Conservation (phyloP, 441 rosid genomes). For the Syzygium syzygioides region DNA sequence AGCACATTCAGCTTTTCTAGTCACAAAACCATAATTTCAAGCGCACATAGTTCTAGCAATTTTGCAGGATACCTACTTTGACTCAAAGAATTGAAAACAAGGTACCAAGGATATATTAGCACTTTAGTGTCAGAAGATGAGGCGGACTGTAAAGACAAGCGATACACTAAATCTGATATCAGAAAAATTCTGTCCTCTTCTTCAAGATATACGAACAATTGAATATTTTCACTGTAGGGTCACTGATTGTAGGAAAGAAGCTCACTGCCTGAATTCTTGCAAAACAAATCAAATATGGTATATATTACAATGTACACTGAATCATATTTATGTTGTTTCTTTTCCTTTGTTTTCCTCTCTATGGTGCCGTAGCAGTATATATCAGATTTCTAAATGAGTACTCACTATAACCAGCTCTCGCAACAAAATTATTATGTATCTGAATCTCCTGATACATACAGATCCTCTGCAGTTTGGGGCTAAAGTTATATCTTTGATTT, state of each 20-base stretch:
- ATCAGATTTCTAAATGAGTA: neutral
- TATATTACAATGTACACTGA: neutral
- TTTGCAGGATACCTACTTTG: neutral
- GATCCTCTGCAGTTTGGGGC: neutral
- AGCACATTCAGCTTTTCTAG: neutral
- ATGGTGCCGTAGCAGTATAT: neutral
- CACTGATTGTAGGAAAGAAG: neutral
- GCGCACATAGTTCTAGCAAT: neutral
- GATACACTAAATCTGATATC: neutral
- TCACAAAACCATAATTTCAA: neutral
- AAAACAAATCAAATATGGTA: neutral
- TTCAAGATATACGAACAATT: neutral
- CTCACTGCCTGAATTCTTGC: neutral
- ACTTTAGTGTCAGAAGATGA: neutral
- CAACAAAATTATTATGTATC: neutral
- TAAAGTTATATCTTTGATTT: neutral
- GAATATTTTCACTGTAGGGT: neutral
- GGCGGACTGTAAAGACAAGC: neutral
- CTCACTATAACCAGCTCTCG: neutral
- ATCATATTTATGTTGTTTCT: neutral
- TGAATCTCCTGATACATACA: neutral
- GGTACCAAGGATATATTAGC: neutral
- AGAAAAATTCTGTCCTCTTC: neutral
- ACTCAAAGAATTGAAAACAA: neutral
- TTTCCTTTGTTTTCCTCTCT: neutral